Evolutionary conservation across 345 rosid species (phyloP).

Genomic region (Eutrema japonicum): DNA sequence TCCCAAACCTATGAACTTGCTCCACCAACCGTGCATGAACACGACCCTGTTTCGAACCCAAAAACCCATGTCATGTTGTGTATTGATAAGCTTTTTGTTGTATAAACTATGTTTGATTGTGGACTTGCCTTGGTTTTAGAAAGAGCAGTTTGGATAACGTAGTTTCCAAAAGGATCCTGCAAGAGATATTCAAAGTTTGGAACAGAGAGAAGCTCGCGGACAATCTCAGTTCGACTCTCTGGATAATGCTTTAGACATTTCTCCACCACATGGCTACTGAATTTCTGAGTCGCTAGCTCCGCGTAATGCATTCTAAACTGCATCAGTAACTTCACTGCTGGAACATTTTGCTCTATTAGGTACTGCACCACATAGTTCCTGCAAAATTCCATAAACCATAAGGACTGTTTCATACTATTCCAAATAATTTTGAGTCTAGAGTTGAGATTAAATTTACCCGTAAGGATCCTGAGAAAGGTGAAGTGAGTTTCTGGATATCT

Average conservation of each 20-base stretch:
- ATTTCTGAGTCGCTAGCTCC: conserved; percentile 56
- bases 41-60: conserved; percentile 52
- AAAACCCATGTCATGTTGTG: conserved; percentile 8
- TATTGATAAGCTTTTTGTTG: neutral
- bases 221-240: conserved; percentile 57
- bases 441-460: conserved; percentile 50
- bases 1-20: conserved; percentile 51
- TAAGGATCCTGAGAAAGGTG: conserved; percentile 77
- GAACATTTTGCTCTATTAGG: conserved; percentile 55
- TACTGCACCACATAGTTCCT: conserved; percentile 77
- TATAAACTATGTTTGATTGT: neutral
- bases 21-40: conserved; percentile 53
- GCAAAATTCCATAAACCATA: neutral
- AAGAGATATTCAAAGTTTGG: conserved; percentile 60
- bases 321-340: conserved; percentile 41
- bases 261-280: conserved; percentile 61
- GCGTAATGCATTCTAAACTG: conserved; percentile 58
- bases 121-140: conserved; percentile 53
- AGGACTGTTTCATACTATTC: neutral
- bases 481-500: conserved; percentile 57
- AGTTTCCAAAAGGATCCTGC: conserved; percentile 75
- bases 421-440: conserved; percentile 4
- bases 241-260: conserved; percentile 58
- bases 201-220: conserved; percentile 43
- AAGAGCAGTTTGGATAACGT: conserved; percentile 74